phyloP scores from a whole-genome alignment of 2,329 filamentous ascomycete species.

The Fusarium lyarnte region DNA sequence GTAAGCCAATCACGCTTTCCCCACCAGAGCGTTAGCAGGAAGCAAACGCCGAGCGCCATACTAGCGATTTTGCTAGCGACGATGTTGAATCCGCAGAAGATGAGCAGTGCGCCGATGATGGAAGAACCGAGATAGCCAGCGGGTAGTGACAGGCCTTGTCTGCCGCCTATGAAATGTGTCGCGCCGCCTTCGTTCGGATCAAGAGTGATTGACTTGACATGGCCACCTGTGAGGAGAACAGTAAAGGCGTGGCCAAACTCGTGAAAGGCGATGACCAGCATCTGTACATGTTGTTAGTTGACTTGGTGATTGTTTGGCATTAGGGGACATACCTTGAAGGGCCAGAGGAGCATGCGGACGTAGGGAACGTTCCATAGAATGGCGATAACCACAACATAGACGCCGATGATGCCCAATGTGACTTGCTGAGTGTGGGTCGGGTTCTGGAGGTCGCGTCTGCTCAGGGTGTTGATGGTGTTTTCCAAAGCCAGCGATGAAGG shows the following conservation, averaged over 20 bases:
- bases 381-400: slow-evolving; percentile 77
- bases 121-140: slow-evolving; percentile 82
- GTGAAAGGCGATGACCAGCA: slow-evolving; percentile 86
- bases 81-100: slow-evolving; percentile 84
- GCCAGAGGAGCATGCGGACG: slow-evolving; percentile 78
- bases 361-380: slow-evolving; percentile 84
- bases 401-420: slow-evolving; percentile 76
- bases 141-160: slow-evolving; percentile 75
- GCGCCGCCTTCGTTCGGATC: slow-evolving; percentile 83
- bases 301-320: background rate
- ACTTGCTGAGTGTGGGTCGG: slow-evolving; percentile 75
- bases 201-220: slow-evolving; percentile 77
- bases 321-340: slow-evolving; percentile 72
- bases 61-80: slow-evolving; percentile 83
- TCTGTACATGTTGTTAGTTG: slow-evolving; percentile 55
- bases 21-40: slow-evolving; percentile 85
- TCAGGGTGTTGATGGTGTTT: slow-evolving; percentile 44
- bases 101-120: slow-evolving; percentile 79
- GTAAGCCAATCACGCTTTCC: slow-evolving; percentile 82
- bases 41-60: slow-evolving; percentile 76
- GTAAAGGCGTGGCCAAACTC: slow-evolving; percentile 81
- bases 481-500: slow-evolving; percentile 23
- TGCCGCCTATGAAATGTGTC: slow-evolving; percentile 79
- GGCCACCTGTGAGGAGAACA: slow-evolving; percentile 76
- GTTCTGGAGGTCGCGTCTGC: slow-evolving; percentile 62